Conservation (phyloP, 129 eudicot species). For the Flaveria sonorensis region DNA sequence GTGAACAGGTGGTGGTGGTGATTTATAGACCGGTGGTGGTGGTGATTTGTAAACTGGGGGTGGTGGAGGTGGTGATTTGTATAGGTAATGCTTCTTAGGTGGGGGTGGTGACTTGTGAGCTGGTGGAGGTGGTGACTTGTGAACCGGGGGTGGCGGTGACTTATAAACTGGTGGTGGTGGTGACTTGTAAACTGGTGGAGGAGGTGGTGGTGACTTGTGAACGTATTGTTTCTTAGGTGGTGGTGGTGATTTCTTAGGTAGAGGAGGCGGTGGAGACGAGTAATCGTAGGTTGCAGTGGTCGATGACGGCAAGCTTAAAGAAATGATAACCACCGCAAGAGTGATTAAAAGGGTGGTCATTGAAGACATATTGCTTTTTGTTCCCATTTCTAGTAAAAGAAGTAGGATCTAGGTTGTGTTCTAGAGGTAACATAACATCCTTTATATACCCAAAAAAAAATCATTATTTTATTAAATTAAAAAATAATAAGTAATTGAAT, state of each 20-base stretch:
- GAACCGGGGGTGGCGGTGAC: slow-evolving; percentile 12
- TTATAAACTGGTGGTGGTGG: slow-evolving; percentile 27
- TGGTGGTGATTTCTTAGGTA: slow-evolving; percentile 33
- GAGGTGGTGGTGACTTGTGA: slow-evolving; percentile 40
- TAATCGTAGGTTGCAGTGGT: slow-evolving; percentile 44
- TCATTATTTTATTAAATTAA: not conserved
- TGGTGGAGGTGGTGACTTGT: not conserved
- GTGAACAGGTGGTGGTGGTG: slow-evolving; percentile 33
- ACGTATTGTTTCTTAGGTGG: not conserved
- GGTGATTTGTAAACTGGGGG: slow-evolving; percentile 43
- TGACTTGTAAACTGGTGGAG: not conserved
- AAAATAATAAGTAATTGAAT: not conserved
- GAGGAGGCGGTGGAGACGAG: slow-evolving; percentile 40
- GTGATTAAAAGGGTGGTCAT: slow-evolving; percentile 50
- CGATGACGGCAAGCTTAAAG: slow-evolving; percentile 40
- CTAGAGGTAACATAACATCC: slow-evolving; percentile 27
- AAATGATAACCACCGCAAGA: slow-evolving; percentile 41
- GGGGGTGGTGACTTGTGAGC: not conserved
- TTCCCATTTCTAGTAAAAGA: slow-evolving; percentile 39
- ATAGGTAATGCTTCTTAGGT: slow-evolving; percentile 7
- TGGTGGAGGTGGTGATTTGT: slow-evolving; percentile 36
- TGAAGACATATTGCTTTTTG: slow-evolving; percentile 23
- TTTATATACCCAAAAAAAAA: slow-evolving; percentile 28
- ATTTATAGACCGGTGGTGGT: slow-evolving; percentile 31
- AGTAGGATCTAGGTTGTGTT: slow-evolving; percentile 35